A percentile compares a stretch with the other conserved stretches of the same genome.
Conservation (phyloP, 1,284 basidiomycete genomes). For the Taiwanofungus camphoratus region DNA sequence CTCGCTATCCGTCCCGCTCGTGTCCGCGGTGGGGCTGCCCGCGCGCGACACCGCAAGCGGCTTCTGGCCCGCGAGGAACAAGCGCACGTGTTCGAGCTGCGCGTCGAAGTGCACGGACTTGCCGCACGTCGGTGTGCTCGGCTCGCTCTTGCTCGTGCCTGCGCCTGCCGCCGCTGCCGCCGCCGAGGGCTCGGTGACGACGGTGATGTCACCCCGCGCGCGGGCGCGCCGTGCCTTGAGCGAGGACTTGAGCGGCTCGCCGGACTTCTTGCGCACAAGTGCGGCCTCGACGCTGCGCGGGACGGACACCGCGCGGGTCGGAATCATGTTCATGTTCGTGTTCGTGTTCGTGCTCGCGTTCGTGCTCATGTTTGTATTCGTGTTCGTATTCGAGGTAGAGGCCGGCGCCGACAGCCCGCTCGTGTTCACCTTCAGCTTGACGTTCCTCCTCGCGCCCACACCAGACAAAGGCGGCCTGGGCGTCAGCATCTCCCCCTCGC, state of each 20-base stretch:
- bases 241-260: constrained; percentile 88
- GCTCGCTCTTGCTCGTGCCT: constrained; percentile 48
- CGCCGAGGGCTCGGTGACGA: constrained; percentile 36
- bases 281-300: constrained; percentile 7
- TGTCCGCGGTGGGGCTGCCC: constrained; percentile 83
- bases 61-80: constrained; percentile 91
- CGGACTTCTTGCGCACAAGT: constrained; percentile 76
- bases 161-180: background rate
- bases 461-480: constrained; percentile 1
- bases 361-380: background rate
- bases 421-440: too few species aligned
- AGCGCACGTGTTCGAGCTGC: constrained; percentile 87
- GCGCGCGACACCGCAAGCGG: constrained; percentile 89
- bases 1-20: constrained; percentile 67
- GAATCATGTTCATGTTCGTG: too few species aligned
- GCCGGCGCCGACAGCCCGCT: too few species aligned
- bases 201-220: constrained; percentile 40
- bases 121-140: constrained; percentile 50
- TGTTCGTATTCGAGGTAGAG: background rate
- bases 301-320: constrained; percentile 3
- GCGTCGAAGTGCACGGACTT: constrained; percentile 93
- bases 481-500: constrained; percentile 16
- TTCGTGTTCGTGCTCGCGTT: background rate
- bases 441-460: too few species aligned
- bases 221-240: constrained; percentile 66